Base-by-base conservation (phyloP, 352 stramenopile genomes). In the Globisporangium irregulare region DNA sequence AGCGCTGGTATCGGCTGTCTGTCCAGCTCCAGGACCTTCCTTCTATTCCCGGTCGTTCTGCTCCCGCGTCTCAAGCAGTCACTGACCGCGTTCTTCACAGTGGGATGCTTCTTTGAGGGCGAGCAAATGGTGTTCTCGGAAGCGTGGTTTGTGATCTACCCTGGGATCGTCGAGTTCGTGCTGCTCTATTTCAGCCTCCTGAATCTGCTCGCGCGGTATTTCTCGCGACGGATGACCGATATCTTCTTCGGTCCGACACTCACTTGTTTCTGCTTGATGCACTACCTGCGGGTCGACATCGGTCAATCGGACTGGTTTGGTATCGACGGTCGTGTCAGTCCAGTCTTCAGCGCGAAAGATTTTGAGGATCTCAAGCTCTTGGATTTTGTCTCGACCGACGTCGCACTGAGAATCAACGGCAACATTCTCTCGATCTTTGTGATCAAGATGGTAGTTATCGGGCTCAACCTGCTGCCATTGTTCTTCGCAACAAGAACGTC, bases 101-200 rank as follows among this genome's bases (percentile, higher is more conserved):
- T 68, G 41, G 69, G 72, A 0, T 73, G 68, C 4, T 4, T 62
- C 9, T 77, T 75, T 67, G 67, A 76, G 58, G 67, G 67, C 3
- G 57, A 74, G 18, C 70, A 77, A 62, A 25, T 50, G 10, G 53
- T 58, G 0, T 18, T 79, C 3, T 41, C 59, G 20, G 64, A 77
- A 56, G 67, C 70, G 6, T 79, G 73, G 71, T 85, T 80, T 46
- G 67, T 78, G 18, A 74, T 89, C 9, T 89, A 87, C 50, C 77
- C 77, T 1, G 68, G 67, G 3, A 71, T 87, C 27, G 69, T 50
- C 10, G 81, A 87, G 66, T 66, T 78, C 56, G 38, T 72, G 12
- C 59, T 78, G 1, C 38, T 76, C 3, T 71, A 71, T 25, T 78
- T 65, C 59, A 77, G 69, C 25, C 34, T 85, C 41, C 62, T 84